Conservation (phyloP, 306 rosid genomes). For the Cicer pinnatifidum region DNA sequence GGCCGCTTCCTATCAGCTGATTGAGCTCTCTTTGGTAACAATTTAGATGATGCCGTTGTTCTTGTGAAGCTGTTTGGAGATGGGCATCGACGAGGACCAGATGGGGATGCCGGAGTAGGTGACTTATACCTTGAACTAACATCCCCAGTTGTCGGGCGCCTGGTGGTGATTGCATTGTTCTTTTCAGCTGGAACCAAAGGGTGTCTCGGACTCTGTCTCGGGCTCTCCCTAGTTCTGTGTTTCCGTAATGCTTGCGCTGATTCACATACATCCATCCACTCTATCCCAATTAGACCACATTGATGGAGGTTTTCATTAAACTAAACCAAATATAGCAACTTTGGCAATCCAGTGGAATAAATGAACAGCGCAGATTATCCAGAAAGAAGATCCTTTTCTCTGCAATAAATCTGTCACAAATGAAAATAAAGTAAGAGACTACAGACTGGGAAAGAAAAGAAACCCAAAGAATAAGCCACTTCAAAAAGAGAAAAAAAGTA, state of each 20-base stretch:
- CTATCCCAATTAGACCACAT: conserved; percentile 76
- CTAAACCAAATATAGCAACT: conserved; percentile 51
- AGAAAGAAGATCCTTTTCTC: conserved; percentile 73
- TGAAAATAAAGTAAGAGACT: conserved; percentile 62
- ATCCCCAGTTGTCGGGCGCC: conserved; percentile 64
- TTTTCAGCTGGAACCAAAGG: conserved; percentile 79
- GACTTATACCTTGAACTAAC: conserved; percentile 76
- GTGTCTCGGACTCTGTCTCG: conserved; percentile 49
- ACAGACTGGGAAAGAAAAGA: conserved; percentile 53
- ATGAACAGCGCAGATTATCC: conserved; percentile 48
- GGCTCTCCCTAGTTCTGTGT: conserved; percentile 57
- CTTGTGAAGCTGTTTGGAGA: conserved; percentile 76
- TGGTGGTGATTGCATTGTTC: conserved; percentile 65
- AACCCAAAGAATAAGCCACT: conserved; percentile 58
- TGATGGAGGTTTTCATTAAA: conserved; percentile 60
- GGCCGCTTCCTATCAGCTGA: conserved; percentile 87
- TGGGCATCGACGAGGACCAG: conserved; percentile 62
- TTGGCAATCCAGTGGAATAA: conserved; percentile 57
- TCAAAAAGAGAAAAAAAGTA: conserved; percentile 46
- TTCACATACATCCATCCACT: conserved; percentile 90
- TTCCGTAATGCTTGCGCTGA: conserved; percentile 67
- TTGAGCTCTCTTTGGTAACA: conserved; percentile 68
- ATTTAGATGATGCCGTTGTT: conserved; percentile 59
- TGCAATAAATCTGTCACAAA: conserved; percentile 73
- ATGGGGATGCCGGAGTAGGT: conserved; percentile 54